phyloP scores from a whole-genome alignment of 129 eudicot genomes.

The sunflower (Helianthus annuus) region DNA sequence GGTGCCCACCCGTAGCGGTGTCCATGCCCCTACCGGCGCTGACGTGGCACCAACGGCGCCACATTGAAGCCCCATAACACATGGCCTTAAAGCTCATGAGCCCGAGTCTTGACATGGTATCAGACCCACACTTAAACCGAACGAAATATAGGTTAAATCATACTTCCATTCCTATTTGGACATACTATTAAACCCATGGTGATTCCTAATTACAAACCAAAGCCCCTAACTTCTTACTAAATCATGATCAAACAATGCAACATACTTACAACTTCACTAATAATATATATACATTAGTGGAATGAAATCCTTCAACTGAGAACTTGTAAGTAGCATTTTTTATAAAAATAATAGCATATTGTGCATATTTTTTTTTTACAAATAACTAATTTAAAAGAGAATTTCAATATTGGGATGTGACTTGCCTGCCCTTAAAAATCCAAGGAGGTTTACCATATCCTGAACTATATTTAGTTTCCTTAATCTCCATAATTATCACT shows the following conservation, averaged over 20 bases:
- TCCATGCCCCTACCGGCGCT: no score
- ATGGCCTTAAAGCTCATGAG: no score
- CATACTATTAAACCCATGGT: neutral
- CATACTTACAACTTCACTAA: conserved; percentile 1
- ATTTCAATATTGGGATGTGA: conserved; percentile 1
- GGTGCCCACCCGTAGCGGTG: no score
- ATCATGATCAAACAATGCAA: no score
- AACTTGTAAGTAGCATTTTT: neutral
- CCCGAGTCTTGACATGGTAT: no score
- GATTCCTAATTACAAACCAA: neutral
- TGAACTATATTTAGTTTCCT: conserved; percentile 42
- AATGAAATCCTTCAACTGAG: no score
- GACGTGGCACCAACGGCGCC: no score
- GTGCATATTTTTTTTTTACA: no score
- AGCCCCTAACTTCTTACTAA: neutral
- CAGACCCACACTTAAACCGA: no score
- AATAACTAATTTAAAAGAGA: neutral
- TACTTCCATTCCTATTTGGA: neutral
- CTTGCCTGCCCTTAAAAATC: conserved; percentile 94
- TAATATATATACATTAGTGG: neutral
- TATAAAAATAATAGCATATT: neutral
- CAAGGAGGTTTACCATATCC: conserved; percentile 85
- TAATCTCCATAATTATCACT: conserved; percentile 39
- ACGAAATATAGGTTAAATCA: neutral
- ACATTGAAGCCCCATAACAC: no score